These are phyloP conservation scores for Ustilago loliicola DNA, from an alignment of 1,284 basidiomycete species.

Conservation along the genomic window DNA sequence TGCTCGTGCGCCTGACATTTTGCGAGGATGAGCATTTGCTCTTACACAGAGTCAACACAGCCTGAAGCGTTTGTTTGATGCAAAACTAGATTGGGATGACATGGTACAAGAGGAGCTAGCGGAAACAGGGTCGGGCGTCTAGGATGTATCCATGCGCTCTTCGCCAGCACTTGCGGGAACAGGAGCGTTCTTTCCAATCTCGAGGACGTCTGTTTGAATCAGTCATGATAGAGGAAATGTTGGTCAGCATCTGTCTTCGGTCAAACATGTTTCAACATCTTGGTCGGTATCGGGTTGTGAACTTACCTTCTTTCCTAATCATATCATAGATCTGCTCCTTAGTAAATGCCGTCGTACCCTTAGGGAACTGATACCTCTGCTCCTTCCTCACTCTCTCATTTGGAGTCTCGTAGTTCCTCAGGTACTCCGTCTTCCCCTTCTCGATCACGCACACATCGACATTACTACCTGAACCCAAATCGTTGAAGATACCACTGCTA, in stretches of 20 bases:
- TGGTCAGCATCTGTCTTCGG: too few species aligned
- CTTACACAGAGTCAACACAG: background rate
- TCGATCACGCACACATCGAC: constrained; percentile 93
- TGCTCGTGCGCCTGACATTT: too few species aligned
- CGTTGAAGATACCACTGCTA: constrained; percentile 97
- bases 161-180: constrained; percentile 26
- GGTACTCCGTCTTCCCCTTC: constrained; percentile 63
- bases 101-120: background rate
- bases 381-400: constrained; percentile 68
- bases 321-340: constrained; percentile 67
- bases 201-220: constrained; percentile 50
- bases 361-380: constrained; percentile 73
- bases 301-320: constrained; percentile 76
- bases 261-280: background rate
- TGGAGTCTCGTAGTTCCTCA: constrained; percentile 66
- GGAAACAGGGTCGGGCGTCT: constrained; percentile 4
- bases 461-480: constrained; percentile 96
- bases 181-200: constrained; percentile 45
- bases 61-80: background rate
- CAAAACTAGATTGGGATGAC: background rate
- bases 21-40: too few species aligned
- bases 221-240: too few species aligned
- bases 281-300: background rate
- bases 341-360: constrained; percentile 80
- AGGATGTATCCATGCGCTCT: constrained; percentile 57